phyloP scores from a whole-genome alignment of 2,329 filamentous ascomycete species.

The Colletotrichum sp. region DNA sequence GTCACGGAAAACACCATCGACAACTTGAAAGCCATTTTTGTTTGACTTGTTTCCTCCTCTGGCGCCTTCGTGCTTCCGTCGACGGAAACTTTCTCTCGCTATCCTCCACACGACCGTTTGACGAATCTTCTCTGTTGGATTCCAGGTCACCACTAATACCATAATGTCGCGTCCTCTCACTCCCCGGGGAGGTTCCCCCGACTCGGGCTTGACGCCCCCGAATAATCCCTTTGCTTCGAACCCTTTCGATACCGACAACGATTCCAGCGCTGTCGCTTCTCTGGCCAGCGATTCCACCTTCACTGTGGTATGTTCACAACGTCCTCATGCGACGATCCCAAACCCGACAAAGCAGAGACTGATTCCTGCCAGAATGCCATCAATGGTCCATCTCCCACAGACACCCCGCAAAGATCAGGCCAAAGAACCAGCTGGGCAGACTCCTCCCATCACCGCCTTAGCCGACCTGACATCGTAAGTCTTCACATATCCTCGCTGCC shows the following conservation, averaged over 20 bases:
- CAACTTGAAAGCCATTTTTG: neutral
- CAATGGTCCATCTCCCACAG: neutral
- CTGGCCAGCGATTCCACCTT: conserved; percentile 23
- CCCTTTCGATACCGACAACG: conserved; percentile 23
- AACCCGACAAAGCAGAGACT: neutral
- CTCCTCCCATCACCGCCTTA: conserved; percentile 15
- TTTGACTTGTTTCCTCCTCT: neutral
- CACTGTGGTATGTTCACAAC: conserved; percentile 14
- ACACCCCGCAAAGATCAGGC: neutral
- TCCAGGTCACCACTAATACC: neutral
- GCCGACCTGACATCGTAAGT: conserved; percentile 19
- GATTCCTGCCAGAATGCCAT: conserved; percentile 12
- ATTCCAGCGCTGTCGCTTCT: conserved; percentile 16
- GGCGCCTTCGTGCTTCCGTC: neutral
- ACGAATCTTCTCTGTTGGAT: neutral
- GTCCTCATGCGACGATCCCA: neutral
- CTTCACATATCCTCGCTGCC: neutral
- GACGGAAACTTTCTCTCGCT: neutral
- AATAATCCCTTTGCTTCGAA: conserved; percentile 20
- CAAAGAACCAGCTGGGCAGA: conserved; percentile 9
- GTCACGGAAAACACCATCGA: neutral
- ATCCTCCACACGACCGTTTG: neutral
- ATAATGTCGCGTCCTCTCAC: conserved; percentile 18
- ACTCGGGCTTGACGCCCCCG: conserved; percentile 9
- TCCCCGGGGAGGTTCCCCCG: neutral